Conservation (phyloP, 768 basidiomycete species). For the Brasilioporus rufonigricans region DNA sequence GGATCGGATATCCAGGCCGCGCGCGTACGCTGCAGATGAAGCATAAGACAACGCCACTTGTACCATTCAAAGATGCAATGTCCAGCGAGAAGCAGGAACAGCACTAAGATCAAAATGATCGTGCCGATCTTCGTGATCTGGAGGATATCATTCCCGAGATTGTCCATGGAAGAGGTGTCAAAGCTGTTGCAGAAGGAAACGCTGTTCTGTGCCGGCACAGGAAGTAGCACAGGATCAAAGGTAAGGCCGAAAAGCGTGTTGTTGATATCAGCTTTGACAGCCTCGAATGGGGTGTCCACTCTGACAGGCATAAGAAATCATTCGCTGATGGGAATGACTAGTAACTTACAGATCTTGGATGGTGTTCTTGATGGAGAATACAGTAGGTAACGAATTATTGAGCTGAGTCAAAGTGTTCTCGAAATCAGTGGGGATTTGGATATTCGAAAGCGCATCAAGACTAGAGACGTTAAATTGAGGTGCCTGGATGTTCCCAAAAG, state of each 20-base stretch:
- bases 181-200: conserved; percentile 75
- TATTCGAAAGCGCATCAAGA: conserved; percentile 69
- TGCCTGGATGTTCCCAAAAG: conserved; percentile 62
- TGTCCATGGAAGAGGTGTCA: conserved; percentile 84
- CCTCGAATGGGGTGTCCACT: conserved; percentile 84
- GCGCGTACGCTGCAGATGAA: conserved; percentile 65
- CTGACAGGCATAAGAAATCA: conserved; percentile 33
- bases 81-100: conserved; percentile 69
- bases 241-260: conserved; percentile 72
- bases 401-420: conserved; percentile 69
- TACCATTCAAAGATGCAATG: conserved; percentile 85
- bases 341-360: conserved; percentile 63
- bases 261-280: conserved; percentile 86
- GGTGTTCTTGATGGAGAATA: conserved; percentile 68
- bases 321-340: background rate
- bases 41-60: conserved; percentile 74
- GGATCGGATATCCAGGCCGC: conserved; percentile 78
- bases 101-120: conserved; percentile 66
- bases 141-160: conserved; percentile 76
- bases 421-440: conserved; percentile 78
- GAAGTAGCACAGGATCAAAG: conserved; percentile 70
- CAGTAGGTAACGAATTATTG: conserved; percentile 77
- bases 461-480: conserved; percentile 77
- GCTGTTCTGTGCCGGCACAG: conserved; percentile 68
- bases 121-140: conserved; percentile 78